Conservation (phyloP, 257 asterid genomes). For the Fraxinus quadrangulata region DNA sequence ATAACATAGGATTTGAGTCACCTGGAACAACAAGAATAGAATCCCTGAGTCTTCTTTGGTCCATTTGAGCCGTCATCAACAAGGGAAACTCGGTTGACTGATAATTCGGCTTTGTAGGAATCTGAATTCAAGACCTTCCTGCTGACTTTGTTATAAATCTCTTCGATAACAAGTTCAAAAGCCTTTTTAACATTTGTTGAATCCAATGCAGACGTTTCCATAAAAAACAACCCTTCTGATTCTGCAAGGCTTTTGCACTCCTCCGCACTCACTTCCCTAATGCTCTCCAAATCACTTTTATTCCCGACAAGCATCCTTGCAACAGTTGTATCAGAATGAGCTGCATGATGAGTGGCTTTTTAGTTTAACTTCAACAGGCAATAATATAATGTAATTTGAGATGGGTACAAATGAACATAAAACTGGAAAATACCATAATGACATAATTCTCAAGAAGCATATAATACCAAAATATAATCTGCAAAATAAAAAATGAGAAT, state of each 20-base stretch:
- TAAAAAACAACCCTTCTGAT: slow-evolving; percentile 62
- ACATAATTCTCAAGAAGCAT: background rate
- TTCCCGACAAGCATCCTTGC: slow-evolving; percentile 66
- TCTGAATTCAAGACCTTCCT: slow-evolving; percentile 68
- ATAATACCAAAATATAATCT: background rate
- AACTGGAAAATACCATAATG: background rate
- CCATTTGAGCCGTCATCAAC: slow-evolving; percentile 43
- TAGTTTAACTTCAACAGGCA: background rate
- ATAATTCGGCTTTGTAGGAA: slow-evolving; percentile 58
- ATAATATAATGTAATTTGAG: background rate
- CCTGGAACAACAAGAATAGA: slow-evolving; percentile 57
- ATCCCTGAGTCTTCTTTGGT: slow-evolving; percentile 42
- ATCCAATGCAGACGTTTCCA: slow-evolving; percentile 68
- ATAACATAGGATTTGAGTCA: slow-evolving; percentile 28
- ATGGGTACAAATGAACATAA: background rate
- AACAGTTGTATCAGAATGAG: slow-evolving; percentile 63
- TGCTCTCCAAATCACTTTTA: slow-evolving; percentile 54
- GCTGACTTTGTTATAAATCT: slow-evolving; percentile 59
- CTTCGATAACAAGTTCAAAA: slow-evolving; percentile 54
- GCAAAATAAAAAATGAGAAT: background rate
- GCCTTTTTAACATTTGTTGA: slow-evolving; percentile 61
- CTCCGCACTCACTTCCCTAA: slow-evolving; percentile 55
- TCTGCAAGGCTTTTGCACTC: slow-evolving; percentile 64
- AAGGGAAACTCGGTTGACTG: slow-evolving; percentile 58
- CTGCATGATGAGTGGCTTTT: slow-evolving; percentile 35